phyloP scores from a whole-genome alignment of 495 filamentous ascomycete genomes.

The Staphylotrichum tortipilum region DNA sequence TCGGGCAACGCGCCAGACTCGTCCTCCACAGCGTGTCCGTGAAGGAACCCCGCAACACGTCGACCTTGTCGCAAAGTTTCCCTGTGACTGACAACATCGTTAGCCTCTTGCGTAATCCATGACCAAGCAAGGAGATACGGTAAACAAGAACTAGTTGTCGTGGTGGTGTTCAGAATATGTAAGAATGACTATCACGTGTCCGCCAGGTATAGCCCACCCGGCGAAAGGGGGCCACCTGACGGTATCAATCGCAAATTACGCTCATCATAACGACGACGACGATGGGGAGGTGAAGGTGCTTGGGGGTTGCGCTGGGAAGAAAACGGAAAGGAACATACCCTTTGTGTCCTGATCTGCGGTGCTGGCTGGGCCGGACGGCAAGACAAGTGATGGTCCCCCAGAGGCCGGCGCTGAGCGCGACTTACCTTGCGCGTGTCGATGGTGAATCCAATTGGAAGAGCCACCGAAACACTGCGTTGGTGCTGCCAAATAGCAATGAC shows the following conservation, averaged over 20 bases:
- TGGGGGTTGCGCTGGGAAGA: neutral
- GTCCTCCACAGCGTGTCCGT: too few species aligned
- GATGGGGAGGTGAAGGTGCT: neutral
- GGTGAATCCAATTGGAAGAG: too few species aligned
- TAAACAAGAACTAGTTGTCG: neutral
- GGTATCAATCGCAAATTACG: constrained; percentile 31
- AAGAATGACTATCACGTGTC: constrained; percentile 28
- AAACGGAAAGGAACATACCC: constrained; percentile 5
- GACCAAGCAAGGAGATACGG: neutral
- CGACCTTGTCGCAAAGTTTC: too few species aligned
- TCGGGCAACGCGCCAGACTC: too few species aligned
- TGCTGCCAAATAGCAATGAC: neutral
- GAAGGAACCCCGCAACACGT: too few species aligned
- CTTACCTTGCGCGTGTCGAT: neutral
- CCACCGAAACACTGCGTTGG: too few species aligned
- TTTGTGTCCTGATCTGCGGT: neutral
- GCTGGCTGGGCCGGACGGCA: too few species aligned
- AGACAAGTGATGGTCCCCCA: too few species aligned
- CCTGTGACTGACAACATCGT: constrained; percentile 1
- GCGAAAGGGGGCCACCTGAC: constrained; percentile 24
- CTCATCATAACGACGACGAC: constrained; percentile 19
- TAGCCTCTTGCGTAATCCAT: neutral
- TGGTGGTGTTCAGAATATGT: constrained; percentile 25
- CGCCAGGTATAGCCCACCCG: constrained; percentile 22
- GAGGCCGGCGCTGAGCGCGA: neutral